Conservation (phyloP, 2,329 filamentous ascomycete genomes). For the Colletotrichum lentis region DNA sequence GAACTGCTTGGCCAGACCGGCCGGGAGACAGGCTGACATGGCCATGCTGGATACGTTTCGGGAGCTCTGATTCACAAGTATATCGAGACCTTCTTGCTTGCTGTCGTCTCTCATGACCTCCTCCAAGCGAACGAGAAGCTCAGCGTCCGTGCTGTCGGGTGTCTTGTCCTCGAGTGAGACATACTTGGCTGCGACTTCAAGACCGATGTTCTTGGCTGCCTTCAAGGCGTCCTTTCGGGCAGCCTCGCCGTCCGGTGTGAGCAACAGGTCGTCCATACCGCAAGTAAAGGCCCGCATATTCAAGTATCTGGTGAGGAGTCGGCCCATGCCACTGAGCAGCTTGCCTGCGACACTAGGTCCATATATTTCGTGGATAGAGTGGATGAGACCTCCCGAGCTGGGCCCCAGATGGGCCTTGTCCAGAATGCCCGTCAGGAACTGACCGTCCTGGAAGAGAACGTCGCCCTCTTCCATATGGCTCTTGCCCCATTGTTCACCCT, state of each 20-base stretch:
- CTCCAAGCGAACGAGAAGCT: slow-evolving; percentile 81
- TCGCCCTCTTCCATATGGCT: slow-evolving; percentile 74
- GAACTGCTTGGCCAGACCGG: slow-evolving; percentile 87
- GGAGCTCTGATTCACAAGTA: slow-evolving; percentile 78
- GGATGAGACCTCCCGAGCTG: slow-evolving; percentile 84
- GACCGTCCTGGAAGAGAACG: slow-evolving; percentile 85
- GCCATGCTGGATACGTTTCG: slow-evolving; percentile 78
- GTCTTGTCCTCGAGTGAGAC: slow-evolving; percentile 78
- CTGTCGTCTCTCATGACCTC: slow-evolving; percentile 89
- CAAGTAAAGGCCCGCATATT: slow-evolving; percentile 96
- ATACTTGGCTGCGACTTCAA: slow-evolving; percentile 84
- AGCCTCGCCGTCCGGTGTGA: slow-evolving; percentile 81
- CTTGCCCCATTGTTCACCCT: slow-evolving; percentile 78
- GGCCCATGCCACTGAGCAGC: slow-evolving; percentile 86
- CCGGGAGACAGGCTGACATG: slow-evolving; percentile 80
- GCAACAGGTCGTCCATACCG: slow-evolving; percentile 92
- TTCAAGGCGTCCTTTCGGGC: slow-evolving; percentile 73
- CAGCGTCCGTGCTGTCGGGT: slow-evolving; percentile 68
- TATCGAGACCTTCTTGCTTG: slow-evolving; percentile 91
- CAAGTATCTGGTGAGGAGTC: slow-evolving; percentile 86
- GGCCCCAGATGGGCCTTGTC: slow-evolving; percentile 97
- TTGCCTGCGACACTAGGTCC: slow-evolving; percentile 87
- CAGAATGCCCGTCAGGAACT: slow-evolving; percentile 88
- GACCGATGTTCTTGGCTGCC: slow-evolving; percentile 73
- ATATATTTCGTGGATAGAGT: slow-evolving; percentile 92